Conservation (phyloP, 1,284 basidiomycete genomes). For the Pseudozyma sp. region DNA sequence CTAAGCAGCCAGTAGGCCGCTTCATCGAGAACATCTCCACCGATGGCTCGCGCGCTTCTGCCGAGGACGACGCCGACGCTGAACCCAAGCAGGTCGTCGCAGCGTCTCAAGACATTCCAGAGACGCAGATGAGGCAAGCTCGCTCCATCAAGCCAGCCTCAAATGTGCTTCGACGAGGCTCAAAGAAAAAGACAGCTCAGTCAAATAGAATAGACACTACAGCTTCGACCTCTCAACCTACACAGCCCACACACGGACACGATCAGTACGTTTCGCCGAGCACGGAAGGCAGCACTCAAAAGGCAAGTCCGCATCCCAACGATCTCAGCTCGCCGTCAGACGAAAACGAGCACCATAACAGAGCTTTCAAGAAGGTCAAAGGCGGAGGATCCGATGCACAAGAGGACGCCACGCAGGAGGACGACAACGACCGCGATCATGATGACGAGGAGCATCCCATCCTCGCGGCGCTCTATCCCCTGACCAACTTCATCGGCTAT, state of each 20-base stretch:
- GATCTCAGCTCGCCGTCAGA: slow-evolving; percentile 18
- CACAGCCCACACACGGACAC: background rate
- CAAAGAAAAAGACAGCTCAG: slow-evolving; percentile 12
- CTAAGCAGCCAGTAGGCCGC: slow-evolving; percentile 19
- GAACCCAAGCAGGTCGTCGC: background rate
- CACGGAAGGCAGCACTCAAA: slow-evolving; percentile 24
- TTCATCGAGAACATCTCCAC: slow-evolving; percentile 46
- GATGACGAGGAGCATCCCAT: slow-evolving; percentile 18
- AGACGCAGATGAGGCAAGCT: slow-evolving; percentile 17
- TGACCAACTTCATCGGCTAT: slow-evolving; percentile 45
- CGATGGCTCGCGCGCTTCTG: slow-evolving; percentile 41
- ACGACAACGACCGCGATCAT: background rate
- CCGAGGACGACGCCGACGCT: slow-evolving; percentile 15
- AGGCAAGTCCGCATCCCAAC: slow-evolving; percentile 21
- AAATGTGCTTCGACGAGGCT: slow-evolving; percentile 16
- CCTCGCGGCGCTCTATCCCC: slow-evolving; percentile 30
- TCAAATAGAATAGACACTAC: background rate
- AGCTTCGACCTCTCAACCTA: background rate
- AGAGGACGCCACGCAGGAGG: background rate
- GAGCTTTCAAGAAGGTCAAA: slow-evolving; percentile 17
- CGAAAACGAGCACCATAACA: slow-evolving; percentile 7
- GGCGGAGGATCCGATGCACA: slow-evolving; percentile 5
- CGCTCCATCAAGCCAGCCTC: background rate
- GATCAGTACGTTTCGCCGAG: slow-evolving; percentile 7
- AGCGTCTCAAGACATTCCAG: slow-evolving; percentile 1